Base-by-base conservation (phyloP, 2,329 filamentous ascomycete genomes). In the Phialophora expanda region DNA sequence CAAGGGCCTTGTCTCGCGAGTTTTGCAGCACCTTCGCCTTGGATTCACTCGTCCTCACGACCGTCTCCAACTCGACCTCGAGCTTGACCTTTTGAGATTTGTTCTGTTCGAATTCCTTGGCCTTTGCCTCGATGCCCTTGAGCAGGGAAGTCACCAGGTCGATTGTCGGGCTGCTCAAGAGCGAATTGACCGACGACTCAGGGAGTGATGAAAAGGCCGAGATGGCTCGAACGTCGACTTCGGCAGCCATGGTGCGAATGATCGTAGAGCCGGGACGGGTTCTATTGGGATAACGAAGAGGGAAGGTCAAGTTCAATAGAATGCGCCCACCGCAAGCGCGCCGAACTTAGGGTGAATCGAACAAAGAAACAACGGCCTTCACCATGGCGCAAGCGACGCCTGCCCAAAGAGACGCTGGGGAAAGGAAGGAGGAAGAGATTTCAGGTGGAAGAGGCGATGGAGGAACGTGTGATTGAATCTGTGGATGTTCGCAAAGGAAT, bases 61-160 rank as follows among this genome's bases (percentile, higher is more conserved):
- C 90, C 78, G 92, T 95, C 77, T 99, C 95, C 7, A 98, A 86
- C 81, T 98, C 93, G 53, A 99, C 95, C 74, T 97, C 92, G 54
- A 91, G 83, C 71, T 92, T 89, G 53, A 97, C 85, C 80, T 97
- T 98, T 70, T 96, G 91, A 9, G 94, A 89, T 73, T 90, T 92
- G 48, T 97, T 81, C 46, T 88, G 86, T 75, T 97, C 92, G 73
- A 87, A 89, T 74, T 97, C 92, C 73, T 89, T 90, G 41, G 91
- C 92, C 77, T 95, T 97, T 32, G 83, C 81, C 26, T 89, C 86
- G 61, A 98, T 86, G 28, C 90, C 89, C 68, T 87, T 83, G 48
- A 99, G 85, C 60, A 99, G 83, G 50, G 86, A 82, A 65, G 86
- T 85, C 70, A 97, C 90, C 28, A 97, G 87, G 12, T 96, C 92